phyloP scores from a whole-genome alignment of 78 protist species.

The Dictyostelium intermedium region DNA sequence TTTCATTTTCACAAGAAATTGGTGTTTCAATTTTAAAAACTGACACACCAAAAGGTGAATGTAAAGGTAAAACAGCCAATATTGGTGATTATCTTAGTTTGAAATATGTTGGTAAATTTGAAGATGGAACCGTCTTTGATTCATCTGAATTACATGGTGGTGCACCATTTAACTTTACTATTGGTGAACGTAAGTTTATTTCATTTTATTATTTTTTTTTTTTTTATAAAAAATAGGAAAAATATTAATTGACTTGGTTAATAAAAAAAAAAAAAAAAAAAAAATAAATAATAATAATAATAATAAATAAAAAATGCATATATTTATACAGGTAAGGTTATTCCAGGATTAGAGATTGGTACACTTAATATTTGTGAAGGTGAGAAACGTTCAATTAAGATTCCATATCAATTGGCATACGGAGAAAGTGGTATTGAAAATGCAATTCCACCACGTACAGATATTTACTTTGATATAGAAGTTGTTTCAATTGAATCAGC shows the following conservation, averaged over 20 bases:
- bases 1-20: conserved; percentile 17
- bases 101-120: conserved; percentile 51
- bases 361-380: conserved; percentile 41
- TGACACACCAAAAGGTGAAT: neutral
- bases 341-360: conserved; percentile 61
- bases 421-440: conserved; percentile 72
- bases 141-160: conserved; percentile 22
- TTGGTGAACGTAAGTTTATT: conserved; percentile 42
- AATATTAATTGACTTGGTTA: too few species aligned
- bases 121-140: conserved; percentile 76
- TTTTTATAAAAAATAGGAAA: neutral
- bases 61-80: neutral
- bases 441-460: conserved; percentile 49
- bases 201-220: neutral
- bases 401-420: conserved; percentile 76
- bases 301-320: neutral
- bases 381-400: conserved; percentile 43
- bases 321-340: neutral
- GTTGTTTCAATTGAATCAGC: conserved; percentile 3
- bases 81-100: conserved; percentile 15
- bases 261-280: too few species aligned
- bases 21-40: neutral
- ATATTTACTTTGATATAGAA: conserved; percentile 32
- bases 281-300: neutral
- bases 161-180: conserved; percentile 36